Evolutionary conservation across 495 filamentous ascomycete genomes (phyloP).

Genomic region (Penicillium riverlandense): DNA sequence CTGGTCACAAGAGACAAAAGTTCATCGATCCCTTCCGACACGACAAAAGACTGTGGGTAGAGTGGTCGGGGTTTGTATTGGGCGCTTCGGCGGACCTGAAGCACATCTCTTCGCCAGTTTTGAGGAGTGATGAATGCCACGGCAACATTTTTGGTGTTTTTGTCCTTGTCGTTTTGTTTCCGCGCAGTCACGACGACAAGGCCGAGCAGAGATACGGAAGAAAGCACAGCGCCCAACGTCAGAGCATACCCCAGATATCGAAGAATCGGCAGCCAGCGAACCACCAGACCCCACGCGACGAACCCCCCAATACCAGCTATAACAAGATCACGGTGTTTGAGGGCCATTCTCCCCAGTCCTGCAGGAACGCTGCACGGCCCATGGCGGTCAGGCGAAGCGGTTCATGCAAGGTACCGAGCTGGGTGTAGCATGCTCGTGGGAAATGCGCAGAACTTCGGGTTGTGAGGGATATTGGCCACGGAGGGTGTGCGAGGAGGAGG

Average conservation of each 20-base stretch:
- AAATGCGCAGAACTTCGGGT: too few relatives aligned
- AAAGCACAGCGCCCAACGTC: conserved; percentile 52
- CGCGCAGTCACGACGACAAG: conserved; percentile 56
- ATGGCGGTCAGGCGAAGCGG: background rate
- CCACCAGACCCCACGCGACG: conserved; percentile 76
- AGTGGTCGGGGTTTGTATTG: conserved; percentile 52
- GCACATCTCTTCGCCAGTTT: conserved; percentile 62
- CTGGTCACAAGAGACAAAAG: conserved; percentile 69
- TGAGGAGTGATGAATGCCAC: conserved; percentile 55
- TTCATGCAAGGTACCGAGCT: background rate
- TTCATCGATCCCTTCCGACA: conserved; percentile 76
- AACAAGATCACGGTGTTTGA: conserved; percentile 68
- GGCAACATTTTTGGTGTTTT: conserved; percentile 19
- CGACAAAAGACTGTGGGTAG: conserved; percentile 68
- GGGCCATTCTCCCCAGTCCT: conserved; percentile 56
- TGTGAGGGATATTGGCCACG: too few relatives aligned
- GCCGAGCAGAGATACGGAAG: conserved; percentile 43
- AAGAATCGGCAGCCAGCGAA: conserved; percentile 70
- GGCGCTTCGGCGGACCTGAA: conserved; percentile 45
- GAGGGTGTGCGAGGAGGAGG: too few relatives aligned
- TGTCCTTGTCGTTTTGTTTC: conserved; percentile 25
- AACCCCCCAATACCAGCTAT: conserved; percentile 64
- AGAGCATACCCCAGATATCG: conserved; percentile 79
- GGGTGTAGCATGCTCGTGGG: too few relatives aligned
- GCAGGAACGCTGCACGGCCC: conserved; percentile 18